phyloP scores from a whole-genome alignment of 2,329 filamentous ascomycete genomes.

The Raffaelea ambrosiae region DNA sequence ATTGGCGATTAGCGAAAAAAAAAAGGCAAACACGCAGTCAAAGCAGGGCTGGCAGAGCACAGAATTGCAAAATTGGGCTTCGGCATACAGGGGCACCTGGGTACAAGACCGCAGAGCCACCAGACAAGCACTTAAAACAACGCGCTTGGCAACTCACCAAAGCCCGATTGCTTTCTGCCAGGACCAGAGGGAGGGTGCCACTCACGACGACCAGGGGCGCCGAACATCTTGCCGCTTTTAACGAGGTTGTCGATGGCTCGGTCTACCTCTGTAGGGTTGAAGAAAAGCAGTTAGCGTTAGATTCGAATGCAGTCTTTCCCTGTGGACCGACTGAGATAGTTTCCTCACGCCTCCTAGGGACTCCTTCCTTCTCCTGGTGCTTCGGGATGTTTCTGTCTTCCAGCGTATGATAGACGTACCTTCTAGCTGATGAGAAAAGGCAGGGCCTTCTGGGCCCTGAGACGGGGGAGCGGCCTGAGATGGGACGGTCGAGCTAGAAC shows the following conservation, averaged over 20 bases:
- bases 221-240: slow-evolving; percentile 93
- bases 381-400: no score
- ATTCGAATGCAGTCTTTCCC: neutral
- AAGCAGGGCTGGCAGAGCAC: slow-evolving; percentile 9
- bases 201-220: slow-evolving; percentile 64
- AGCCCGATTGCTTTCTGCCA: slow-evolving; percentile 47
- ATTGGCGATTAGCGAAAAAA: slow-evolving; percentile 1
- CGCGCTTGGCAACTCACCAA: slow-evolving; percentile 37
- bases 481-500: slow-evolving; percentile 26
- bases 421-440: slow-evolving; percentile 27
- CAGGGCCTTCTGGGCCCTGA: slow-evolving; percentile 13
- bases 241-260: slow-evolving; percentile 90
- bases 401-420: slow-evolving; percentile 23
- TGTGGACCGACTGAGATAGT: neutral
- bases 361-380: no score
- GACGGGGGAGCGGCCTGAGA: slow-evolving; percentile 20
- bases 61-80: no score
- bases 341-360: neutral
- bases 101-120: slow-evolving; percentile 13
- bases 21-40: slow-evolving; percentile 10
- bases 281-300: neutral
- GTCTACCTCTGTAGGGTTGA: slow-evolving; percentile 73
- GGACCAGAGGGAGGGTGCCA: slow-evolving; percentile 52
- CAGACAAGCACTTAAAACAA: slow-evolving; percentile 11
- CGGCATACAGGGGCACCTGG: no score